Evolutionary conservation across 805 yeast genomes (phyloP).

Genomic region (Lipomyces spencermartinsiae): DNA sequence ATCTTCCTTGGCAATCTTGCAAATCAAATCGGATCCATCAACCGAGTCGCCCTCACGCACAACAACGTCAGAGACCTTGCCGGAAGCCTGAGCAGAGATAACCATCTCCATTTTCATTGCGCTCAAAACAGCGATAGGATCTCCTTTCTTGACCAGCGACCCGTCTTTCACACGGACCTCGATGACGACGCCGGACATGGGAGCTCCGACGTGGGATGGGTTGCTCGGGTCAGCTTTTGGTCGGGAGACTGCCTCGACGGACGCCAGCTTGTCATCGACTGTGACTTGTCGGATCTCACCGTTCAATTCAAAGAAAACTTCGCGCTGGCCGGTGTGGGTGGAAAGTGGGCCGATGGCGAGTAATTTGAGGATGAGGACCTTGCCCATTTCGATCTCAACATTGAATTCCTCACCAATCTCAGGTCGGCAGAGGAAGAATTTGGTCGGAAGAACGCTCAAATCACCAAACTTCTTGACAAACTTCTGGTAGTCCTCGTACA

Average conservation of each 20-base stretch:
- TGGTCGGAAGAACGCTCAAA: constrained; percentile 90
- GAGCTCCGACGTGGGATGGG: constrained; percentile 94
- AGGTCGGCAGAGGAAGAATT: constrained; percentile 86
- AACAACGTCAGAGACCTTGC: constrained; percentile 76
- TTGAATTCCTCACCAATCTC: constrained; percentile 85
- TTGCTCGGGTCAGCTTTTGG: constrained; percentile 89
- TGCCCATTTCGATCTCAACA: constrained; percentile 94
- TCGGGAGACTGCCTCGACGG: constrained; percentile 82
- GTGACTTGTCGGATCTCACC: constrained; percentile 98
- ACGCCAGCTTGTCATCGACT: constrained; percentile 84
- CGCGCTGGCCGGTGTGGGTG: constrained; percentile 85
- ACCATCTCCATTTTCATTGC: constrained; percentile 99
- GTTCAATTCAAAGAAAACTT: constrained; percentile 95
- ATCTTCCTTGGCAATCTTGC: constrained; percentile 55
- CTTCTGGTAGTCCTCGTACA: constrained; percentile 84
- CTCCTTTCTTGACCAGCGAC: constrained; percentile 92
- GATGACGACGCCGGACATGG: constrained; percentile 98
- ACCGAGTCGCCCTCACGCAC: constrained; percentile 94
- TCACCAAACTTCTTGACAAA: constrained; percentile 83
- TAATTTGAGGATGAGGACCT: constrained; percentile 85
- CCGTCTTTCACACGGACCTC: constrained; percentile 92
- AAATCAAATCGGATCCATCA: constrained; percentile 89
- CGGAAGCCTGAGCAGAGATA: constrained; percentile 87
- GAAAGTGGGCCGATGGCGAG: constrained; percentile 92
- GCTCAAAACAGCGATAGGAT: constrained; percentile 87